Evolutionary conservation across 768 basidiomycete species (phyloP), one percentile per base, ranked within the genome.

Genomic region (Scleroderma bovista): DNA sequence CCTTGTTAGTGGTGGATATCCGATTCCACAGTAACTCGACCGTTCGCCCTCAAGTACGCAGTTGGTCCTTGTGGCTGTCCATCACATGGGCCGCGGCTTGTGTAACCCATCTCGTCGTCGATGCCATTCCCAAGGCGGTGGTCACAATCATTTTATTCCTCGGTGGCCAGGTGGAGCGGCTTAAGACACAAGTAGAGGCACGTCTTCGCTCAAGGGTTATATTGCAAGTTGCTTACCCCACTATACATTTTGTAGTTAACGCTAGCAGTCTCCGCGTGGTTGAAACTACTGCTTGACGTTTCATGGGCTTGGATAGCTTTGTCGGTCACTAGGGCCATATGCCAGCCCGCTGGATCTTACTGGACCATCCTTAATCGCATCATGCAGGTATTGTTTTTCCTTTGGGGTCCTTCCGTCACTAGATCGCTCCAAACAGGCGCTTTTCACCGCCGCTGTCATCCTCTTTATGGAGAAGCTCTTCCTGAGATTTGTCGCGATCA

Each of bases 231-330:
- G 16, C 40, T 46, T 17, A 16, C 19, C 17, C 37, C 32, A 48
- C 9, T 47, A 29, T 20, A 56, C n/a, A 23, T 22, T 16, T 44
- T 48, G 12, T 59, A 86, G 84, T 73, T 88, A 44, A 77, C 76
- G 20, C 71, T 84, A 54, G 85, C 86, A 7, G 82, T 88, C 17
- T 78, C 79, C 11, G 72, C 73, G 23, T 88, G 86, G 85, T 63
- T 89, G 23, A 89, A 89, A 60, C 68, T 88, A 8, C 68, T 75
- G 2, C 71, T 90, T 9, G 83, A 84, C 52, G 70, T 83, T 3
- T 64, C 79, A 3, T 87, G 84, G 82, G 75, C 79, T 43, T 91
- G 88, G 88, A 80, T 89, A 54, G 72, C 79, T 19, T 69, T 89
- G 40, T 85, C 84, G 16, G 75, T 80, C 45, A 78, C 85, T 52